Conservation (phyloP, 371 early-diverging fungal genomes). For the Haplosporangium sp. region DNA sequence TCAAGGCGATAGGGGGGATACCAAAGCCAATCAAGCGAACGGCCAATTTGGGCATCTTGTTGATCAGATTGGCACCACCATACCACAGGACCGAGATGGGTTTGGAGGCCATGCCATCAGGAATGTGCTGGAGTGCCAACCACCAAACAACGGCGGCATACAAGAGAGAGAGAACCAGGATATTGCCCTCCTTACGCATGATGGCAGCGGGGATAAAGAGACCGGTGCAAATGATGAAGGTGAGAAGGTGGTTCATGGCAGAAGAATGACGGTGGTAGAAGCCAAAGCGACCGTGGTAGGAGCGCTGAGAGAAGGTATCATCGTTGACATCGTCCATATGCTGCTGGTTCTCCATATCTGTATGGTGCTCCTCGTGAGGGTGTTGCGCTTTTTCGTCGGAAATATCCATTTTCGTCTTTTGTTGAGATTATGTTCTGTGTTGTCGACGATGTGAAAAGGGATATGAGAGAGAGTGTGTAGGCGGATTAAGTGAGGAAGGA, state of each 20-base stretch:
- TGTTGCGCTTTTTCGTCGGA: slow-evolving; percentile 15
- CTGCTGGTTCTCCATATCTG: neutral
- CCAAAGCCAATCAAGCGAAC: slow-evolving; percentile 52
- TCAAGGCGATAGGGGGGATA: slow-evolving; percentile 58
- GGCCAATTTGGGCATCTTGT: slow-evolving; percentile 17
- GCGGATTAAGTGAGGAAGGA: neutral
- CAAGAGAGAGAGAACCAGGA: slow-evolving; percentile 49
- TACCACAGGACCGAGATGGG: slow-evolving; percentile 56
- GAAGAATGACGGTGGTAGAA: slow-evolving; percentile 30
- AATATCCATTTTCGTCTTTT: slow-evolving; percentile 23
- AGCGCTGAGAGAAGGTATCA: slow-evolving; percentile 31
- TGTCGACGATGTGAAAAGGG: neutral
- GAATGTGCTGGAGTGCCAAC: slow-evolving; percentile 65
- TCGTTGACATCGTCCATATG: slow-evolving; percentile 11
- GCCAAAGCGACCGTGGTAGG: slow-evolving; percentile 45
- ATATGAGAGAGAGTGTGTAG: neutral
- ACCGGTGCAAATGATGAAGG: slow-evolving; percentile 41
- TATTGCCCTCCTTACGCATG: slow-evolving; percentile 46
- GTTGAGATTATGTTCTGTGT: slow-evolving; percentile 3
- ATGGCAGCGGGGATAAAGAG: slow-evolving; percentile 51
- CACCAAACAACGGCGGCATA: slow-evolving; percentile 72
- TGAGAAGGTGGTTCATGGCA: slow-evolving; percentile 19
- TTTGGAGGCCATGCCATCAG: slow-evolving; percentile 56
- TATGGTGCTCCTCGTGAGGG: neutral
- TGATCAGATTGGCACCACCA: slow-evolving; percentile 31